Conservation (phyloP, 2,329 filamentous ascomycete genomes). For the Microcyclospora pomicola region DNA sequence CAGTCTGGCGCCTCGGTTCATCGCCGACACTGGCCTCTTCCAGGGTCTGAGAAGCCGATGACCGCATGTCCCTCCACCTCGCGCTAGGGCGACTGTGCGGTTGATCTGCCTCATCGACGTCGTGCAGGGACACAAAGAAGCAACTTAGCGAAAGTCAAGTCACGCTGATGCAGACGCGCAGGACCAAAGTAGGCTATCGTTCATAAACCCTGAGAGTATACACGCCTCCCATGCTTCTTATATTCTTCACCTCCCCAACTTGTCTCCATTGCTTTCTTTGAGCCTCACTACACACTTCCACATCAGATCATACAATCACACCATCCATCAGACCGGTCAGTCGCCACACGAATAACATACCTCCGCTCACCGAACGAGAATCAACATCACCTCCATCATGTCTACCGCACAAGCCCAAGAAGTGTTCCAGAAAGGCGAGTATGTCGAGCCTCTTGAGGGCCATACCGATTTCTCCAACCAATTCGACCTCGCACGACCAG, state of each 20-base stretch:
- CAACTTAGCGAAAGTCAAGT: no score
- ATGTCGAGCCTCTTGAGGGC: constrained; percentile 22
- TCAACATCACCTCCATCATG: constrained; percentile 9
- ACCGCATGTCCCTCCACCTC: no score
- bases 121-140: no score
- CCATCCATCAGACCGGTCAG: background rate
- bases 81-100: no score
- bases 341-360: background rate
- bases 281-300: background rate
- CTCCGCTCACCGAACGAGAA: background rate
- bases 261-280: background rate
- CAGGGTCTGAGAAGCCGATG: no score
- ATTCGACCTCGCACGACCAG: constrained; percentile 29
- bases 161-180: no score
- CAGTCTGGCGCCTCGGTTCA: no score
- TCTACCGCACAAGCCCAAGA: constrained; percentile 17
- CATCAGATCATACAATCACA: background rate
- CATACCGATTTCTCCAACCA: constrained; percentile 29
- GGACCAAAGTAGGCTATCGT: no score
- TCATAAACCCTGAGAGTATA: no score
- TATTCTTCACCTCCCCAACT: background rate
- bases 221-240: no score
- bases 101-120: no score
- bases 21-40: no score
- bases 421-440: constrained; percentile 25